phyloP scores from a whole-genome alignment of 2,329 filamentous ascomycete genomes.

The Chlorencoelia australis region DNA sequence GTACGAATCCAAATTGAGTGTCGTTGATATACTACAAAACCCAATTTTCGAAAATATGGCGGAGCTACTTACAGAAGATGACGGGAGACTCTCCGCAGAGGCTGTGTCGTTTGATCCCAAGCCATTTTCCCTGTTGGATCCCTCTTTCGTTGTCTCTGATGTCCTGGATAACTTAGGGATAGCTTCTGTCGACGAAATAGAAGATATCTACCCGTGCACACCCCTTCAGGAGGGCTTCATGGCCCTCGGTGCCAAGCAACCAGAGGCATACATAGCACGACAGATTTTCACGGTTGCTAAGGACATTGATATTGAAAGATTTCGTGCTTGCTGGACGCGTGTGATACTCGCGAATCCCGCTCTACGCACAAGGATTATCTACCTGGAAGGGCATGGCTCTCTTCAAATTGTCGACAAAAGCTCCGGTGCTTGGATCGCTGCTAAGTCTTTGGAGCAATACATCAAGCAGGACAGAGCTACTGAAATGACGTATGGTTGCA shows the following conservation, averaged over 20 bases:
- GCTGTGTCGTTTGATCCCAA: too few relatives aligned
- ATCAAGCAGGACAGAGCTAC: slow-evolving; percentile 13
- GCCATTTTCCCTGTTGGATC: not conserved
- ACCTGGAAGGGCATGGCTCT: slow-evolving; percentile 3
- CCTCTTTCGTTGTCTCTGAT: not conserved
- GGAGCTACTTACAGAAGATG: not conserved
- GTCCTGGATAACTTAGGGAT: not conserved
- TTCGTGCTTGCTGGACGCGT: slow-evolving; percentile 22
- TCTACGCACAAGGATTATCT: slow-evolving; percentile 27
- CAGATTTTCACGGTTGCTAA: slow-evolving; percentile 12
- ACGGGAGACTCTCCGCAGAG: not conserved
- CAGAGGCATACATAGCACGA: slow-evolving; percentile 29
- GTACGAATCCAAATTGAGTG: slow-evolving; percentile 29
- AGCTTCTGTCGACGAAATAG: slow-evolving; percentile 10
- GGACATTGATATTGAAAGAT: slow-evolving; percentile 12
- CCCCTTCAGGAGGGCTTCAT: slow-evolving; percentile 31
- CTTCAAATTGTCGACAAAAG: slow-evolving; percentile 13
- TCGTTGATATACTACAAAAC: slow-evolving; percentile 33
- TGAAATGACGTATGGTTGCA: too few relatives aligned
- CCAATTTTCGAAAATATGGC: slow-evolving; percentile 34
- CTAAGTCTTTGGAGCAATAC: slow-evolving; percentile 5
- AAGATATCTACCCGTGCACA: slow-evolving; percentile 31
- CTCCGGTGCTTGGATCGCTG: slow-evolving; percentile 4
- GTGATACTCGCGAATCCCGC: slow-evolving; percentile 19
- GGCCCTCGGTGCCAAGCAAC: slow-evolving; percentile 24